Percentiles rank a stretch among this genome's conserved stretches.
These are phyloP conservation scores for Clavispora fructus DNA, from an alignment of 805 yeast species.

Conservation along the genomic window DNA sequence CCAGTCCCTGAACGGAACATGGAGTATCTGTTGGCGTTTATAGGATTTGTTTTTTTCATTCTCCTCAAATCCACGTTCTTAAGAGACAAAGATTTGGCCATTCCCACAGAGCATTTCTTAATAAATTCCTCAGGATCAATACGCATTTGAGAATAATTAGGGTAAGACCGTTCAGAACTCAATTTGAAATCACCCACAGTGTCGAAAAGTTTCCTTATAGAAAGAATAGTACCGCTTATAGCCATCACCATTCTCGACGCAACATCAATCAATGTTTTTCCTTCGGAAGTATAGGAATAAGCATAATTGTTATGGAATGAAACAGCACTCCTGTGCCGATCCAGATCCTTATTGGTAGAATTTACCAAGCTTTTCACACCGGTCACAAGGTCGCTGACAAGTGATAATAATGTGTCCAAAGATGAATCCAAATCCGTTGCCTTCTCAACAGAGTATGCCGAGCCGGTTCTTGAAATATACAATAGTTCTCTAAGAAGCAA, in stretches of 20 bases:
- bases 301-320: slow-evolving; percentile 15
- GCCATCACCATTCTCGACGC: slow-evolving; percentile 57
- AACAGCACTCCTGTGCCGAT: slow-evolving; percentile 18
- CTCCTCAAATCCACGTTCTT: slow-evolving; percentile 20
- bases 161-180: slow-evolving; percentile 55
- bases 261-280: slow-evolving; percentile 56
- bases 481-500: slow-evolving; percentile 58
- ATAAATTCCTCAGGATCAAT: slow-evolving; percentile 60
- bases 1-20: slow-evolving; percentile 44
- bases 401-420: slow-evolving; percentile 52
- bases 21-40: slow-evolving; percentile 39
- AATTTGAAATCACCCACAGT: slow-evolving; percentile 65
- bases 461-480: slow-evolving; percentile 50
- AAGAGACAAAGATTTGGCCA: slow-evolving; percentile 38
- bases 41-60: slow-evolving; percentile 16
- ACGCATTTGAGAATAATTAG: slow-evolving; percentile 55
- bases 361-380: slow-evolving; percentile 60
- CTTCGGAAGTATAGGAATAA: slow-evolving; percentile 62
- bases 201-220: slow-evolving; percentile 47
- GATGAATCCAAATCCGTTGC: slow-evolving; percentile 42
- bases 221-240: slow-evolving; percentile 43
- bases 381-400: slow-evolving; percentile 61
- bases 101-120: slow-evolving; percentile 54
- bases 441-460: slow-evolving; percentile 33
- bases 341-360: slow-evolving; percentile 41